These are phyloP conservation scores for Quercus phellos DNA, from an alignment of 331 rosid genomes.

Conservation along the genomic window DNA sequence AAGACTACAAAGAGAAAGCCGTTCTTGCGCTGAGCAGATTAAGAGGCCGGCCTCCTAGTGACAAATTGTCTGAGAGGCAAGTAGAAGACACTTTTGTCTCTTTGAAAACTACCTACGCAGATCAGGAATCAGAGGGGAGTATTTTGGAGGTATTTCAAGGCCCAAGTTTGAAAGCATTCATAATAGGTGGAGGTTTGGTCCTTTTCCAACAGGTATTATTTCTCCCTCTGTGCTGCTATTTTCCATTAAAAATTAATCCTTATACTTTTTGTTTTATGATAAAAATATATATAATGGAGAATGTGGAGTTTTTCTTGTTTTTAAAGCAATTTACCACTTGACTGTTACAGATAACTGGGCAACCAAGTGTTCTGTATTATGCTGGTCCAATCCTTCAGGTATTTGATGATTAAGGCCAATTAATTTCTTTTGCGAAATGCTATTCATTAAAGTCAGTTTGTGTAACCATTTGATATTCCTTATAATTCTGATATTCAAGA, in stretches of 20 bases:
- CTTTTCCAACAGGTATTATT: slow-evolving; percentile 87
- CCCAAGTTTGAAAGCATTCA: slow-evolving; percentile 82
- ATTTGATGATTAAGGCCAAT: slow-evolving; percentile 19
- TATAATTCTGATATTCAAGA: slow-evolving; percentile 39
- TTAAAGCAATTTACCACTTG: slow-evolving; percentile 37
- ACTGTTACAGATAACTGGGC: slow-evolving; percentile 86
- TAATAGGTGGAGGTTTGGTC: slow-evolving; percentile 85
- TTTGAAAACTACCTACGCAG: slow-evolving; percentile 64
- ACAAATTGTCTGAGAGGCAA: slow-evolving; percentile 70
- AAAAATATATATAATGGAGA: slow-evolving; percentile 11
- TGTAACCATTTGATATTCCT: slow-evolving; percentile 15
- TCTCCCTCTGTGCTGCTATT: slow-evolving; percentile 15
- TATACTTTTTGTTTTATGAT: neutral
- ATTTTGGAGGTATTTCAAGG: slow-evolving; percentile 94
- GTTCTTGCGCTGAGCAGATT: slow-evolving; percentile 58
- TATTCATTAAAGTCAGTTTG: slow-evolving; percentile 10
- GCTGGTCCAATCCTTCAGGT: slow-evolving; percentile 98
- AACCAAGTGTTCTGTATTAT: slow-evolving; percentile 93
- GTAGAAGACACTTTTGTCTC: slow-evolving; percentile 70
- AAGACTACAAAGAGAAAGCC: slow-evolving; percentile 74
- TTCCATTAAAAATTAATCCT: slow-evolving; percentile 5
- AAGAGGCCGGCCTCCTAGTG: slow-evolving; percentile 77
- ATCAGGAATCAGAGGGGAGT: slow-evolving; percentile 72
- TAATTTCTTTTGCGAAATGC: slow-evolving; percentile 1
- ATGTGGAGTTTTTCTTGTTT: slow-evolving; percentile 23